Base-by-base conservation (phyloP, 2,329 filamentous ascomycete genomes). In the Intubia oerlemansii region DNA sequence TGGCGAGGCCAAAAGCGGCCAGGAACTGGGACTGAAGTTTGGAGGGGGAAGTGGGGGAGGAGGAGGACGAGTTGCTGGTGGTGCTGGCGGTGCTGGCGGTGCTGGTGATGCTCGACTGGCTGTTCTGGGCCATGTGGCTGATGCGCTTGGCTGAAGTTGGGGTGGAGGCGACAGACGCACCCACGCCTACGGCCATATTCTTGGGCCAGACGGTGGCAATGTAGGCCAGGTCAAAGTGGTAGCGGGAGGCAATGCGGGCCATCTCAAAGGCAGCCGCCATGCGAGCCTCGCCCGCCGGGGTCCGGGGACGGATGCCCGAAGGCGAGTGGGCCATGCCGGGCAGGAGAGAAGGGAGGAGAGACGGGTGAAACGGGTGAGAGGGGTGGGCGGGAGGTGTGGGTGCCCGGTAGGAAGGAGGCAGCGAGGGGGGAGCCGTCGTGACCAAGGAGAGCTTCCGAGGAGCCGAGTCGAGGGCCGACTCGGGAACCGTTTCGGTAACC, bases 221-320 rank as follows among this genome's bases (percentile, higher is more conserved):
- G 36, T 69, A 70, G 10, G 68, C 52, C 15, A 69, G 49, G 36
- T 66, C 60, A 29, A 70, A 66, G 30, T 62, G 52, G 42, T 66
- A 66, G 30, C 57, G 55, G 4, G 50, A 53, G 5, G 65, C 64
- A 22, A 70, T 63, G 18, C 59, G 51, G 1, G 62, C 61, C 7
- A 60, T 59, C 41, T 63, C 55, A 26, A 63, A 56, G 7, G 63
- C 63, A 3, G 60, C 62, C 1, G 52, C 47, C 12, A 54, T 48
- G 10, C 56, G 57, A 10, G 56, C 53, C 1, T 59, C 53, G n/a
- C 57, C 54, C 2, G 51, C 46, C 0, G 56, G 52, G 5, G 37
- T 35, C 19, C 31, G 35, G 3, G 34, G 32, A 5, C 32, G 29
- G 20, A 19, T 13, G 8, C 20, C 21, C 7, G 22, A 7, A n/a